These are phyloP conservation scores for Mycena vulgaris DNA, from an alignment of 768 basidiomycete genomes.

Conservation along the genomic window DNA sequence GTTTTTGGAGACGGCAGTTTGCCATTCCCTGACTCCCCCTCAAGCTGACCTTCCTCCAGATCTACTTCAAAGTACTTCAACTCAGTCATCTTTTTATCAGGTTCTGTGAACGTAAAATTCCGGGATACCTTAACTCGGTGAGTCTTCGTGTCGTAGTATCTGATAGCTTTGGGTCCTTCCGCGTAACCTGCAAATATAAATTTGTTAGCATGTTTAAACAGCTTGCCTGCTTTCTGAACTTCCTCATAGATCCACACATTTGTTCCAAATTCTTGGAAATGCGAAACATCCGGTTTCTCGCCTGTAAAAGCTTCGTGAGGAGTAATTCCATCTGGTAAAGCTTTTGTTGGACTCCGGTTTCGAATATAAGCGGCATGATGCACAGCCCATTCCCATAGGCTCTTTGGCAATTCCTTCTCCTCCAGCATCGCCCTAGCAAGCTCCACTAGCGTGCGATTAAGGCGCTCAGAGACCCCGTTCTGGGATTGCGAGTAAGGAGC, in stretches of 20 bases:
- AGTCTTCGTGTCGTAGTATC: slow-evolving; percentile 24
- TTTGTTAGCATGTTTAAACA: slow-evolving; percentile 2
- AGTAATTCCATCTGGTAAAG: too few species aligned
- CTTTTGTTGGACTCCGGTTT: slow-evolving; percentile 29
- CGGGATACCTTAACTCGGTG: slow-evolving; percentile 2
- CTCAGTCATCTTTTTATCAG: background rate
- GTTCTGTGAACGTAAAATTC: too few species aligned
- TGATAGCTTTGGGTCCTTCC: slow-evolving; percentile 12
- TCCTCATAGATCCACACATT: slow-evolving; percentile 25
- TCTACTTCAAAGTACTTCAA: background rate
- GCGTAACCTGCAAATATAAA: slow-evolving; percentile 19
- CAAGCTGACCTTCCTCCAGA: background rate
- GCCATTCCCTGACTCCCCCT: slow-evolving; percentile 9
- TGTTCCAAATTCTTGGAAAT: slow-evolving; percentile 16
- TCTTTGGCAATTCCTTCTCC: slow-evolving; percentile 29
- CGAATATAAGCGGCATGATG: slow-evolving; percentile 40
- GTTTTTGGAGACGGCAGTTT: background rate
- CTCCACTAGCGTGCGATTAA: slow-evolving; percentile 50
- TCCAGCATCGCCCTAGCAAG: slow-evolving; percentile 50
- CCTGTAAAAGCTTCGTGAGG: slow-evolving; percentile 9
- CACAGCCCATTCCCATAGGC: slow-evolving; percentile 42
- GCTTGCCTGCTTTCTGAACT: slow-evolving; percentile 3
- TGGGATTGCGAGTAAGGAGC: slow-evolving; percentile 55
- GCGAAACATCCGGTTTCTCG: slow-evolving; percentile 10
- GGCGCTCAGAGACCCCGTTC: slow-evolving; percentile 57